Evolutionary conservation across 495 filamentous ascomycete species (phyloP).

Genomic region (Podospora fimiseda): DNA sequence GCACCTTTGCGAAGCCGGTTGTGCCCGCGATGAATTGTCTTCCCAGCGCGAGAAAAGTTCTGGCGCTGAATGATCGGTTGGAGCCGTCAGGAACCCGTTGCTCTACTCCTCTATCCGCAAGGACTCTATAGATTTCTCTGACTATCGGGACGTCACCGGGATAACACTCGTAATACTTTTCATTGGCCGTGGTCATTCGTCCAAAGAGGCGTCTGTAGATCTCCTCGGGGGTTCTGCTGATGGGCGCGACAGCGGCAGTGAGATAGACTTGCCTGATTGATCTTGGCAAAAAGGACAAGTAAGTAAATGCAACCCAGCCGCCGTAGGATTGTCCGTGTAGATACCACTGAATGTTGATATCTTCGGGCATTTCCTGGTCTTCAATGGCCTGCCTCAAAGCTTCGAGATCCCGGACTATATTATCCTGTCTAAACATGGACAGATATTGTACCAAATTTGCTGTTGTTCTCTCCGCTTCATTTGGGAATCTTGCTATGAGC

Average conservation of each 20-base stretch:
- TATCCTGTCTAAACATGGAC: conserved; percentile 78
- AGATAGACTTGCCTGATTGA: conserved; percentile 72
- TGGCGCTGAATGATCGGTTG: conserved; percentile 46
- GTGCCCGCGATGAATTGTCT: conserved; percentile 62
- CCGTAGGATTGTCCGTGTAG: conserved; percentile 84
- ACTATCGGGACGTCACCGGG: conserved; percentile 65
- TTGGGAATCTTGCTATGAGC: neutral
- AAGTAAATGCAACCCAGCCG: conserved; percentile 73
- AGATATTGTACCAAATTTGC: conserved; percentile 63
- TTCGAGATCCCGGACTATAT: conserved; percentile 80
- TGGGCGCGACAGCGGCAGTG: conserved; percentile 69
- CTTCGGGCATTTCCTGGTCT: neutral
- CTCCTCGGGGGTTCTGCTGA: conserved; percentile 59
- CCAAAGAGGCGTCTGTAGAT: conserved; percentile 64
- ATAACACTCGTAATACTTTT: conserved; percentile 68
- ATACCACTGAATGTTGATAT: conserved; percentile 55
- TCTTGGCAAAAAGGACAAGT: conserved; percentile 68
- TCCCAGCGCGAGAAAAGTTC: conserved; percentile 69
- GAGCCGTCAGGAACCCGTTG: neutral
- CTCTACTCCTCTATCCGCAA: conserved; percentile 1
- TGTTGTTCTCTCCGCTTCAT: conserved; percentile 18
- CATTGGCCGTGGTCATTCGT: conserved; percentile 53
- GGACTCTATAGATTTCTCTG: conserved; percentile 57
- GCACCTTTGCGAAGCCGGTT: conserved; percentile 55
- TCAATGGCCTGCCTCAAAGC: conserved; percentile 62